Evolutionary conservation across 306 rosid species (phyloP), one percentile per base, ranked within the genome.

Genomic region (Vicia faba): DNA sequence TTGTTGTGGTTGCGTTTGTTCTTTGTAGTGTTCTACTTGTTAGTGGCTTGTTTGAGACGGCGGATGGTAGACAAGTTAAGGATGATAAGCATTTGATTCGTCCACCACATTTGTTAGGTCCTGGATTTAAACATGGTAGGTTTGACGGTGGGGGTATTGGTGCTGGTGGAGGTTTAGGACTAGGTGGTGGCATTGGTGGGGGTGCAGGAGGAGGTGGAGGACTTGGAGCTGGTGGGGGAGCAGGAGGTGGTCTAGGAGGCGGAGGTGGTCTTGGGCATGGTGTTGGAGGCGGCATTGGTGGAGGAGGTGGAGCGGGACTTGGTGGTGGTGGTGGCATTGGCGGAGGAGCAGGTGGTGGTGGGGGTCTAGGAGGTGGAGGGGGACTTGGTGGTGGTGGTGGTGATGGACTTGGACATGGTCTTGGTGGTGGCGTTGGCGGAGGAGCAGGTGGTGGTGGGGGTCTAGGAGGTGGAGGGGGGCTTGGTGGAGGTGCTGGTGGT

Each of bases 81-180:
- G 81, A 75, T 41, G 84, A 80, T n/a, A 80, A 80, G 69, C 84
- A 71, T 66, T 55, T 80, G 29, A 71, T 80, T 54, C 80, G 38
- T 51, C 80, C 78, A 5, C 78, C 84, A 0, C 65, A 33, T 59
- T 59, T 59, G 66, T 70, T 71, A 49, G 73, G 68, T 50, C 73
- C 3, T 10, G 63, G 84, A 14, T 44, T 80, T 50, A 38, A 15
- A 49, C 71, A 8, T 61, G 76, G 83, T 9, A 50, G 71, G 35
- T 19, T 75, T 19, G 77, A 65, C 4, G 68, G 64, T 8, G 36
- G 48, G 10, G 66, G 65, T 0, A 3, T 16, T 3, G 55, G 55
- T 20, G 57, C n/a, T 11, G 61, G 61, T 55, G 61, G 61, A 5
- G 61, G 61, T 26, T 55, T 55, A 26, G 61, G 61, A 12, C 18